A percentile compares a stretch with the other conserved stretches of the same genome.
Conservation (phyloP, 2,329 filamentous ascomycete species). For the Colletotrichum gigasporum region DNA sequence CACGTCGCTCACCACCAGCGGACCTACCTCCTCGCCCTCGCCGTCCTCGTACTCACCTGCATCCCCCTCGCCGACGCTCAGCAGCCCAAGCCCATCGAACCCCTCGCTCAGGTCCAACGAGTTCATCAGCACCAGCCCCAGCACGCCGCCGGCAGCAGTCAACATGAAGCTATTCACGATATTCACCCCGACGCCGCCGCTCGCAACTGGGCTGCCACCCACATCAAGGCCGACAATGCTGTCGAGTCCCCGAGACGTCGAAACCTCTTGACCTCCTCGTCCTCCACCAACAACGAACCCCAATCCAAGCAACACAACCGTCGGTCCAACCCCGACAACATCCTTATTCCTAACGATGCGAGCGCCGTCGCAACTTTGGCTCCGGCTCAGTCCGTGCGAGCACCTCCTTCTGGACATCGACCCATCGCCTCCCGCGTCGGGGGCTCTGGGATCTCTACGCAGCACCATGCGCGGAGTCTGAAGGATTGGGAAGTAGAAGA, state of each 20-base stretch:
- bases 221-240: constrained; percentile 40
- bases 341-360: constrained; percentile 71
- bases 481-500: constrained; percentile 99
- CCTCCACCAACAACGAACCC: constrained; percentile 43
- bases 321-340: constrained; percentile 37
- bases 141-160: constrained; percentile 5
- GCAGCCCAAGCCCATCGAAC: constrained; percentile 55
- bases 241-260: constrained; percentile 27
- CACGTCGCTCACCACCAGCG: constrained; percentile 56
- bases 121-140: constrained; percentile 22
- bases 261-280: constrained; percentile 30
- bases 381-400: constrained; percentile 96
- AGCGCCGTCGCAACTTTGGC: constrained; percentile 97
- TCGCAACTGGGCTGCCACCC: constrained; percentile 42
- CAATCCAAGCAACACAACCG: constrained; percentile 42
- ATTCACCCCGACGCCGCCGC: constrained; percentile 37
- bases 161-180: constrained; percentile 12
- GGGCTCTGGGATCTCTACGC: constrained; percentile 77
- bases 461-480: constrained; percentile 94
- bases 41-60: constrained; percentile 66
- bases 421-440: constrained; percentile 62
- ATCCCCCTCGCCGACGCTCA: constrained; percentile 67
- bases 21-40: constrained; percentile 63
- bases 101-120: constrained; percentile 9
- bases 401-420: constrained; percentile 77